These are phyloP conservation scores for Acorus calamus DNA, from an alignment of 106 monocot species.

Conservation along the genomic window DNA sequence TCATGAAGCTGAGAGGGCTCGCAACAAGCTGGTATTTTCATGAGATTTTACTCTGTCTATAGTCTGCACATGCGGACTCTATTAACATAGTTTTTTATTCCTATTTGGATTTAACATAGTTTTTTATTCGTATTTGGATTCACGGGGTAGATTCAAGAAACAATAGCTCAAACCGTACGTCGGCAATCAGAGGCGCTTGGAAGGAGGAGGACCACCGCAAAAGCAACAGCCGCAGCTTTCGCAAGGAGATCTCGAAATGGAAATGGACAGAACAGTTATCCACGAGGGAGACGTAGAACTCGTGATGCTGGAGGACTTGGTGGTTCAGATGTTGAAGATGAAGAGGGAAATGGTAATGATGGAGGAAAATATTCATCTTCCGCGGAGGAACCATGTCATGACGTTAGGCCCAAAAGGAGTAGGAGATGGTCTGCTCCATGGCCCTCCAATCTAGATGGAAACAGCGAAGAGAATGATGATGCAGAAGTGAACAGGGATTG, in stretches of 20 bases:
- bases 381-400: conserved; percentile 58
- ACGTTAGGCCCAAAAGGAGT: conserved; percentile 55
- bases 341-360: conserved; percentile 49
- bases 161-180: conserved; percentile 71
- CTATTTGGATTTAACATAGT: no score
- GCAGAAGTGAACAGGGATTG: no score
- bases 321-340: conserved; percentile 67
- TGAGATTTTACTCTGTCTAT: neutral
- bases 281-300: conserved; percentile 39
- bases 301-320: conserved; percentile 13
- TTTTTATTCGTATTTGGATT: neutral
- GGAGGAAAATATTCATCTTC: conserved; percentile 56
- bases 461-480: conserved; percentile 43
- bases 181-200: conserved; percentile 82
- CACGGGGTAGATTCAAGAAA: conserved; percentile 67
- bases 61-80: no score
- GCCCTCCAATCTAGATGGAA: conserved; percentile 17
- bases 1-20: conserved; percentile 67
- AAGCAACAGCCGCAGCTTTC: no score
- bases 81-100: neutral
- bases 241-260: neutral
- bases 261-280: conserved; percentile 21
- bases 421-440: conserved; percentile 30
- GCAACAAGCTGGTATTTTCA: conserved; percentile 63
- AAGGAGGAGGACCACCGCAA: conserved; percentile 27